Evolutionary conservation across 2,329 filamentous ascomycete genomes (phyloP).

Genomic region (Neofusicoccum cordaticola): DNA sequence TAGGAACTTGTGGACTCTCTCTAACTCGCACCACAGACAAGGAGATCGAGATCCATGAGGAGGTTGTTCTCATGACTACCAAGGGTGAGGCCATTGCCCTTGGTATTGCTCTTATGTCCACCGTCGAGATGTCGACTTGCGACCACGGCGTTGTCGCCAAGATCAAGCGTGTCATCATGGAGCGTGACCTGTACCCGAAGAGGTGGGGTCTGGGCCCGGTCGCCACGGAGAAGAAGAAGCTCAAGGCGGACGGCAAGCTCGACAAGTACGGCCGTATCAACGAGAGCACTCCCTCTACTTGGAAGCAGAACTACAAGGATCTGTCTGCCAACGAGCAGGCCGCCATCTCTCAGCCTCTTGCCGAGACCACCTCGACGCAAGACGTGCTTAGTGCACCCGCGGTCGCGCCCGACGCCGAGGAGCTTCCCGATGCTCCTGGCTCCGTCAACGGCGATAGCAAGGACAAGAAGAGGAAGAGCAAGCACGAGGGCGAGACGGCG

Average conservation of each 20-base stretch:
- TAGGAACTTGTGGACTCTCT: neutral
- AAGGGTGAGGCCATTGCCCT: slow-evolving; percentile 98
- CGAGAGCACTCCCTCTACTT: slow-evolving; percentile 88
- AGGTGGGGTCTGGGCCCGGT: slow-evolving; percentile 95
- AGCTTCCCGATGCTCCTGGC: slow-evolving; percentile 27
- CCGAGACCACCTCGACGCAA: slow-evolving; percentile 31
- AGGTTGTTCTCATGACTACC: slow-evolving; percentile 96
- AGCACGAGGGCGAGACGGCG: slow-evolving; percentile 45
- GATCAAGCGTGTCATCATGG: slow-evolving; percentile 99
- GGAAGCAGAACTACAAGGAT: slow-evolving; percentile 91
- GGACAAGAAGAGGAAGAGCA: slow-evolving; percentile 48
- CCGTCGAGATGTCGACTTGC: slow-evolving; percentile 92
- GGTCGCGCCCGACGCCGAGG: slow-evolving; percentile 28
- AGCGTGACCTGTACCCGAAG: slow-evolving; percentile 94
- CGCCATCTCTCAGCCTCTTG: slow-evolving; percentile 23
- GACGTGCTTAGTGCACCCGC: slow-evolving; percentile 38
- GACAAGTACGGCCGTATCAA: slow-evolving; percentile 96
- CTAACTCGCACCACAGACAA: slow-evolving; percentile 57
- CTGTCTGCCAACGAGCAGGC: slow-evolving; percentile 42
- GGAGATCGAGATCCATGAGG: slow-evolving; percentile 90
- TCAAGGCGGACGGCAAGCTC: slow-evolving; percentile 96
- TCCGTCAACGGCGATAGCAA: slow-evolving; percentile 26
- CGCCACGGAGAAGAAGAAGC: slow-evolving; percentile 97
- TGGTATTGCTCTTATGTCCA: slow-evolving; percentile 96
- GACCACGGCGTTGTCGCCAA: slow-evolving; percentile 98